These are phyloP conservation scores for Claviceps fusiformis DNA, from an alignment of 2,329 filamentous ascomycete genomes.

Conservation along the genomic window DNA sequence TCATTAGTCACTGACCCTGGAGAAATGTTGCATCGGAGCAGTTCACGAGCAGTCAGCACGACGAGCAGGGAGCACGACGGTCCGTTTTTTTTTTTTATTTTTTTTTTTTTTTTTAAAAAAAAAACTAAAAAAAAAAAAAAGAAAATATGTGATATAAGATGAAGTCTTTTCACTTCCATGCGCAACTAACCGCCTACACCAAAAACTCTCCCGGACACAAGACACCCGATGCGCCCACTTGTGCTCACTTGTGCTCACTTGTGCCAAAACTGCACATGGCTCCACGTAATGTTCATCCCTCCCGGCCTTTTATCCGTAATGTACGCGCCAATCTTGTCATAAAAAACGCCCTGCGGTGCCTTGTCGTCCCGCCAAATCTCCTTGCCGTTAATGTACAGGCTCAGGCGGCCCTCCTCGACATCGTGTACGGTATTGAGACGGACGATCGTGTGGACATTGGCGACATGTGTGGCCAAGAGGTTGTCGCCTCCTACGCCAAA, in stretches of 20 bases:
- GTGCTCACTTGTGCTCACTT: too few relatives aligned
- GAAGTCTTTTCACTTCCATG: too few relatives aligned
- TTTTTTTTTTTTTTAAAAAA: too few relatives aligned
- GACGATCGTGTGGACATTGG: constrained; percentile 9
- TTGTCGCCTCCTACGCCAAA: constrained; percentile 12
- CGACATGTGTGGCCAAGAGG: constrained; percentile 9
- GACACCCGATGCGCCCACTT: not conserved
- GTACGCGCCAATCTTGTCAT: constrained; percentile 15
- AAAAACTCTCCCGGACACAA: too few relatives aligned
- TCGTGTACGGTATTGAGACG: constrained; percentile 15
- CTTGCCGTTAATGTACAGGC: constrained; percentile 14
- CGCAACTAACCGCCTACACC: too few relatives aligned
- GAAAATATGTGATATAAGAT: too few relatives aligned
- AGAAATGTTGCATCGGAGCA: too few relatives aligned
- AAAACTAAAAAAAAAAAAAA: too few relatives aligned
- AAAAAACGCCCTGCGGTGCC: constrained; percentile 12
- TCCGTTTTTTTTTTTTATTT: too few relatives aligned
- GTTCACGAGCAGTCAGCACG: not conserved
- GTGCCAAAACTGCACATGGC: constrained; percentile 10
- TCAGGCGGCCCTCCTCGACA: constrained; percentile 7
- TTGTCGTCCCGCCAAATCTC: constrained; percentile 9
- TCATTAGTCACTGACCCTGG: too few relatives aligned
- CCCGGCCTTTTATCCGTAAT: constrained; percentile 12
- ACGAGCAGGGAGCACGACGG: too few relatives aligned
- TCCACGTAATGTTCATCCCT: constrained; percentile 10